Evolutionary conservation across 2,329 filamentous ascomycete species (phyloP).

Genomic region (Pleoardoris graminearum): DNA sequence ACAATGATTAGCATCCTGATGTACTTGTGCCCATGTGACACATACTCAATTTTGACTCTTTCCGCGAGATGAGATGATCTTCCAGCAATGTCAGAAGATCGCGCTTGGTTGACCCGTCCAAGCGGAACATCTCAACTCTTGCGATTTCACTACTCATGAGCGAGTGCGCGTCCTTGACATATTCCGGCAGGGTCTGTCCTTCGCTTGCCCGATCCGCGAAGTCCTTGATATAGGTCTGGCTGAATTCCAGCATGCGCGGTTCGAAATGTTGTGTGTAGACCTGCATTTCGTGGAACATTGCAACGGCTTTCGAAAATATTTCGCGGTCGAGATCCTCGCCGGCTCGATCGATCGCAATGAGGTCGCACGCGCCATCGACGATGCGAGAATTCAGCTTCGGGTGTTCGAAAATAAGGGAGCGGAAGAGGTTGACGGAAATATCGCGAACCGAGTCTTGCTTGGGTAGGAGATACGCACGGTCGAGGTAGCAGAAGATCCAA

Average conservation of each 20-base stretch:
- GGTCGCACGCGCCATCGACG: constrained; percentile 72
- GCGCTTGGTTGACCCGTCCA: constrained; percentile 81
- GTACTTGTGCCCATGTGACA: too few relatives aligned
- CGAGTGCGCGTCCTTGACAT: constrained; percentile 70
- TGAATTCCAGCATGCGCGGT: constrained; percentile 68
- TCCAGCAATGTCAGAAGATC: constrained; percentile 76
- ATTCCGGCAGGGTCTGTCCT: constrained; percentile 68
- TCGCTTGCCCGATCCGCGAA: constrained; percentile 71
- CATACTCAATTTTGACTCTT: constrained; percentile 58
- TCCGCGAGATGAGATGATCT: constrained; percentile 68
- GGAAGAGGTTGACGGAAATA: constrained; percentile 76
- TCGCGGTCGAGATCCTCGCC: constrained; percentile 61
- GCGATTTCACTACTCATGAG: constrained; percentile 73
- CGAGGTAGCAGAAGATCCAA: constrained; percentile 91
- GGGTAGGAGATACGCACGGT: constrained; percentile 83
- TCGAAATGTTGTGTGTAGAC: constrained; percentile 83
- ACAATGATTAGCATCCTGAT: too few relatives aligned
- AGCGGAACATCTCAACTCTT: constrained; percentile 77
- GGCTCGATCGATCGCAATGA: constrained; percentile 73
- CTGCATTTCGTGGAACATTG: constrained; percentile 82
- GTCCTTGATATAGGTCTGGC: constrained; percentile 67
- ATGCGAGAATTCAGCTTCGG: constrained; percentile 56
- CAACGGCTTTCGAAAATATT: constrained; percentile 71
- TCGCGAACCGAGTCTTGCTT: constrained; percentile 79
- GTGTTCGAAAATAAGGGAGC: constrained; percentile 62